Evolutionary conservation across 768 basidiomycete species (phyloP), one percentile per base, ranked within the genome.

Genomic region (Scleroderma bovista): DNA sequence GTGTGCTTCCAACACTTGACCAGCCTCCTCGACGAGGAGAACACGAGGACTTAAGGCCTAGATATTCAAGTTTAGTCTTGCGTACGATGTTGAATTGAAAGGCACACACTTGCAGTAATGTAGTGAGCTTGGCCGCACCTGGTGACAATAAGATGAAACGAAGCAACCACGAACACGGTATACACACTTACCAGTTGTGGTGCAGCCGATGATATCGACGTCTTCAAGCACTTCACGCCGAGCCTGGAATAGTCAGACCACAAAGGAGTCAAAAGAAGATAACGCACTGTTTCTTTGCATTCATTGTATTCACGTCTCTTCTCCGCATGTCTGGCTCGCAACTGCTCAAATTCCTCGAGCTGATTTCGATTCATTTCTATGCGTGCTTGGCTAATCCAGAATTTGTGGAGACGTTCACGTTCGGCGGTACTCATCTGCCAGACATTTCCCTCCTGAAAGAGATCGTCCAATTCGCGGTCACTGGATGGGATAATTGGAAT

Each of bases 1-100:
- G 53, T 90, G 88, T 3, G 88, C 83, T 65, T 90, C 88, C 24
- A 90, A 73, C 2, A 89, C 84, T 65, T 91, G 88, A 0, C 88
- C 88, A 0, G 88, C 88, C 60, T 90, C 88, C 62, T 91, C 87
- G 0, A 90, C 83, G 43, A 90, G 67, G 42, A 88, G 60, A 0
- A 88, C 77, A 29, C 72, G 75, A 0, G 86, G 86, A 5, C 60
- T 67, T 6, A 88, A 59, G 13, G 77, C 76, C 84, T 86, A 46
- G 31, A 29, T 9, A 10, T 12, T 17, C 8, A 19, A 19, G 20
- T 40, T 22, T 2, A 48, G 29, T 13, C 15, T 15, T 38, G 3
- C 54, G 47, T 29, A 51, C n/a, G 46, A 37, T n/a, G 39, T 5
- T 1, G 20, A 16, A 50, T 23, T 31, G 11, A 41, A n/a, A 19